Base-by-base conservation (phyloP, 1,284 basidiomycete genomes). In the Irpex sp. region DNA sequence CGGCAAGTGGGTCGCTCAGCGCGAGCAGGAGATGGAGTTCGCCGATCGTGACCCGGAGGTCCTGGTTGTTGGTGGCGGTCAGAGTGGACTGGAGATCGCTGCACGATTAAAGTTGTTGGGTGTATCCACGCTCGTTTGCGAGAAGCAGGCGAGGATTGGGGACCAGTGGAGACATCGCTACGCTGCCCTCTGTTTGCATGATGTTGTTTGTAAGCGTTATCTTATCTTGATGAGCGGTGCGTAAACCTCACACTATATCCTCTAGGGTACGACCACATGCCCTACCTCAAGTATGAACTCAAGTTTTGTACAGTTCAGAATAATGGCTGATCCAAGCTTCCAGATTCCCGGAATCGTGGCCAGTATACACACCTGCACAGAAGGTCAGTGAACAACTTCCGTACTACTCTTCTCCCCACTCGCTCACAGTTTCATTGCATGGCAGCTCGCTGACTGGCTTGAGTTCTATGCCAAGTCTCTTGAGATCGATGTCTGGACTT, bases 401-500 rank as follows among this genome's bases (percentile, higher is more conserved):
- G 6, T 1, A 6, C 31, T 6, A 6, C 6, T 6, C 31, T 34
- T 6, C 5, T 34, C 6, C 5, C 31, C 31, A 34, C 6, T 6
- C 31, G 31, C 31, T 34, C 1, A 34, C 31, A 6, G 6, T 34
- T 6, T 5, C 31, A 0, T 34, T 34, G 31, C 6, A 34, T 34
- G 0, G 6, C 15, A 59, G 82, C 79, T 66, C 56, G 86, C 82
- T 0, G 82, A 86, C 68, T 89, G 85, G 82, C 75, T 88, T 3
- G 85, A 89, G 71, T 74, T 73, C 13, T 90, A 88, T 71, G 87
- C 84, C 5, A 78, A 84, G 48, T 71, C 80, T 1, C 76, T 88
- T 66, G 86, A 88, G 65, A 68, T 88, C 57, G 83, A 85, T 71
- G 76, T 85, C 34, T 88, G 87, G 87, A 83, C 82, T 0, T 80